Evolutionary conservation across 495 filamentous ascomycete genomes (phyloP).

Genomic region (Gamarada debralockiae): DNA sequence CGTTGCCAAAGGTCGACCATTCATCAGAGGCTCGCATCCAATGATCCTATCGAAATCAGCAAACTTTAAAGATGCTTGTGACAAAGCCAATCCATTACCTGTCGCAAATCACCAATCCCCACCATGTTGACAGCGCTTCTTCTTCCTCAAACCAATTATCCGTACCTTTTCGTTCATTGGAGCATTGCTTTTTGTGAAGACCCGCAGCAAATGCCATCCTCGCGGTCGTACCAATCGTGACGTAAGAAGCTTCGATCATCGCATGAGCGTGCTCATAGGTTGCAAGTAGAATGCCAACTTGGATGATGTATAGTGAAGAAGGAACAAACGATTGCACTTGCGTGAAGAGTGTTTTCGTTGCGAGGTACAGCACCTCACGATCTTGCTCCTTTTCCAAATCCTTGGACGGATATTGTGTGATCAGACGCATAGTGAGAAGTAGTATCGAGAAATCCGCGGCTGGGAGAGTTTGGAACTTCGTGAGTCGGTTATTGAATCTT

Average conservation of each 20-base stretch:
- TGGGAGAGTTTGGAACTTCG: constrained; percentile 16
- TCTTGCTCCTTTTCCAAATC: constrained; percentile 20
- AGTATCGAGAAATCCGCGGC: constrained; percentile 31
- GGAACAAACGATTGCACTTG: constrained; percentile 29
- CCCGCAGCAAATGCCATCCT: constrained; percentile 24
- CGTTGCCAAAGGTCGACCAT: constrained; percentile 12
- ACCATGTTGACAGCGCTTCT: constrained; percentile 14
- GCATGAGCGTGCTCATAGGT: constrained; percentile 22
- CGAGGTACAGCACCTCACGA: constrained; percentile 30
- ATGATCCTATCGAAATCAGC: constrained; percentile 8
- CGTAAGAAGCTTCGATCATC: constrained; percentile 12
- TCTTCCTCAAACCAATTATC: constrained; percentile 9
- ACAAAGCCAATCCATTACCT: background rate
- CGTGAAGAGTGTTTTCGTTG: constrained; percentile 30
- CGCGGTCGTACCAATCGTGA: constrained; percentile 7
- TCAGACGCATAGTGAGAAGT: constrained; percentile 33
- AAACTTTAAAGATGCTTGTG: background rate
- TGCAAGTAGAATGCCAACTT: constrained; percentile 31
- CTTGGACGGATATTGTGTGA: constrained; percentile 22
- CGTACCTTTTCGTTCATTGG: constrained; percentile 12
- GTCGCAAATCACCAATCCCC: constrained; percentile 19
- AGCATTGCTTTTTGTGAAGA: constrained; percentile 21
- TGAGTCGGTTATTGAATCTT: constrained; percentile 27
- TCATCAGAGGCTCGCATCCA: constrained; percentile 1
- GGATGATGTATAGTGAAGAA: constrained; percentile 29